Percentiles rank a stretch among this genome's conserved stretches.
These are phyloP conservation scores for Chamaecrista fasciculata DNA, from an alignment of 306 rosid species.

Conservation along the genomic window DNA sequence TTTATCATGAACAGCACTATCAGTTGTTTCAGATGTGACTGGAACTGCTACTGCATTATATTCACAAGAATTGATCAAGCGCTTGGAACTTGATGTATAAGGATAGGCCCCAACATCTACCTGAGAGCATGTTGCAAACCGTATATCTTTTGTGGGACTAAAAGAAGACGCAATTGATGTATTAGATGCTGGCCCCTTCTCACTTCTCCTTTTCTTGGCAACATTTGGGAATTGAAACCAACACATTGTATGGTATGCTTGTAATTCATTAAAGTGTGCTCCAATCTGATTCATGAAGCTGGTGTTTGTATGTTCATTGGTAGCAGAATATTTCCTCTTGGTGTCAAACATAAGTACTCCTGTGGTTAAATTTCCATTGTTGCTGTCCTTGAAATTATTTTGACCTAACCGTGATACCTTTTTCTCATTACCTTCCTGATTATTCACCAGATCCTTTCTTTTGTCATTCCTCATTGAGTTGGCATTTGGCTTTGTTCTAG, in stretches of 20 bases:
- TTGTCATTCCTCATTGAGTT: constrained; percentile 7
- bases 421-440: constrained; percentile 18
- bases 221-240: constrained; percentile 53
- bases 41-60: neutral
- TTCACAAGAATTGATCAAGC: constrained; percentile 34
- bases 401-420: constrained; percentile 21
- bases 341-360: constrained; percentile 24
- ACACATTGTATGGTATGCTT: constrained; percentile 35
- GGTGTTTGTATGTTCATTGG: constrained; percentile 30
- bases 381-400: constrained; percentile 34
- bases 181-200: constrained; percentile 37
- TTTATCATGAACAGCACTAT: constrained; percentile 16
- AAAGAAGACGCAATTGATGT: constrained; percentile 31
- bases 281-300: constrained; percentile 40
- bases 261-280: constrained; percentile 34
- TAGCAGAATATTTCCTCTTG: constrained; percentile 42
- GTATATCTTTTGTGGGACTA: constrained; percentile 23
- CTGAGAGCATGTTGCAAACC: constrained; percentile 22
- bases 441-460: constrained; percentile 22
- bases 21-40: constrained; percentile 18
- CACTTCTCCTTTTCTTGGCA: constrained; percentile 49
- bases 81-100: constrained; percentile 34
- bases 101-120: constrained; percentile 30
- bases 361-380: constrained; percentile 22
- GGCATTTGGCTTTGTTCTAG: constrained; percentile 21